phyloP scores from a whole-genome alignment of 495 filamentous ascomycete genomes.

The Annulohypoxylon stygium region DNA sequence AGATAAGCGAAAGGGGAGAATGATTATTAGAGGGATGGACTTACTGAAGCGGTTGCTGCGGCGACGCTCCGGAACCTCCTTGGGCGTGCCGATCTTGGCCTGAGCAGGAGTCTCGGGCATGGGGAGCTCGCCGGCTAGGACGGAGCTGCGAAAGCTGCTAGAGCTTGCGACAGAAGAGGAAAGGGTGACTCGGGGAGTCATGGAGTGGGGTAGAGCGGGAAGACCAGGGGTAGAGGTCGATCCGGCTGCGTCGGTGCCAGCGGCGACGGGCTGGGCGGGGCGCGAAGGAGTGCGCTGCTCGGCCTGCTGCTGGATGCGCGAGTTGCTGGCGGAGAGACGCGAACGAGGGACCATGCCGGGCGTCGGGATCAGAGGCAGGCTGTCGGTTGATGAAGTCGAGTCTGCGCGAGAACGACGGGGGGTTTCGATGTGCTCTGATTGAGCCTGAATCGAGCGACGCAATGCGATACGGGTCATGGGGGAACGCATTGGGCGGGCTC shows the following conservation, averaged over 20 bases:
- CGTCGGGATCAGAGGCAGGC: not conserved
- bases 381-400: not conserved
- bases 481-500: not conserved
- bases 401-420: not conserved
- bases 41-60: slow-evolving; percentile 12
- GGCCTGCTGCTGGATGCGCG: not conserved
- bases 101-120: slow-evolving; percentile 1
- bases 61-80: slow-evolving; percentile 7
- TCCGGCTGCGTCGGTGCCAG: not conserved
- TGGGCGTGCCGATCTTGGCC: not conserved
- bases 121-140: not conserved
- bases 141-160: slow-evolving; percentile 8
- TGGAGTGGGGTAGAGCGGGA: not conserved
- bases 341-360: slow-evolving; percentile 1
- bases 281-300: not conserved
- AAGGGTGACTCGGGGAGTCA: too few species aligned
- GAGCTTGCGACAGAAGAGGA: not conserved
- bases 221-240: not conserved
- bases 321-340: not conserved
- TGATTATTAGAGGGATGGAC: not conserved
- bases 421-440: not conserved
- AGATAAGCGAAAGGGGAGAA: not conserved
- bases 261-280: not conserved
- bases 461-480: not conserved
- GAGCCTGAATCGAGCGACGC: not conserved